Evolutionary conservation across 768 basidiomycete species (phyloP), one percentile per base, ranked within the genome.

Genomic region (Pulveroboletus sp.): DNA sequence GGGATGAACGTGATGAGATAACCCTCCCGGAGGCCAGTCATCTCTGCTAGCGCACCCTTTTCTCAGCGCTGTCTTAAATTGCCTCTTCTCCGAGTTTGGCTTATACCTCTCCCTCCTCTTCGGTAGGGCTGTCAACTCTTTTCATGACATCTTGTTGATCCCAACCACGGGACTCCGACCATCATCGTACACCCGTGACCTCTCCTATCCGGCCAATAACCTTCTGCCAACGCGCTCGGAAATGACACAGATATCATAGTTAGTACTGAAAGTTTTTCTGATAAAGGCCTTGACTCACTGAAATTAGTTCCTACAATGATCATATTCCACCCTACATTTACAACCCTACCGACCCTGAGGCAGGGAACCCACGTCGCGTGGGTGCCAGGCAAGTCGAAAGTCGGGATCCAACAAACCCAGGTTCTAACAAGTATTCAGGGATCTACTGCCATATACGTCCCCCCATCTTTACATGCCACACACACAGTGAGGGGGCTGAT

Each of bases 51-150:
- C 40, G 29, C 24, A 20, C 13, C 36, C 35, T 33, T 54, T 50
- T 54, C 46, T 50, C 52, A 46, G 31, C 42, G 43, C 42, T 43
- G 17, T 62, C 34, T 51, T 61, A 55, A 55, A 59, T 58, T 23
- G 40, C 20, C 38, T 42, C 59, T 35, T 55, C 32, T 36, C n/a
- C 40, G n/a, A n/a, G n/a, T n/a, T n/a, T n/a, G 13, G n/a, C n/a
- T 27, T 29, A 12, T 27, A 40, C 50, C 17, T 41, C 35, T 34
- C 45, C 48, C n/a, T 47, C 40, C 40, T 34, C 41, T 37, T 43
- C 23, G 29, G 34, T 52, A 39, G 21, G 31, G n/a, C 37, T 27
- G n/a, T 45, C 39, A 34, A 27, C 34, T 45, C 38, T 50, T 58
- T 52, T 52, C 36, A 57, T 61, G 50, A 47, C 31, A 42, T 49